Evolutionary conservation across 331 rosid genomes (phyloP), one percentile per base, ranked within the genome.

Genomic region (Acacia pycnantha): DNA sequence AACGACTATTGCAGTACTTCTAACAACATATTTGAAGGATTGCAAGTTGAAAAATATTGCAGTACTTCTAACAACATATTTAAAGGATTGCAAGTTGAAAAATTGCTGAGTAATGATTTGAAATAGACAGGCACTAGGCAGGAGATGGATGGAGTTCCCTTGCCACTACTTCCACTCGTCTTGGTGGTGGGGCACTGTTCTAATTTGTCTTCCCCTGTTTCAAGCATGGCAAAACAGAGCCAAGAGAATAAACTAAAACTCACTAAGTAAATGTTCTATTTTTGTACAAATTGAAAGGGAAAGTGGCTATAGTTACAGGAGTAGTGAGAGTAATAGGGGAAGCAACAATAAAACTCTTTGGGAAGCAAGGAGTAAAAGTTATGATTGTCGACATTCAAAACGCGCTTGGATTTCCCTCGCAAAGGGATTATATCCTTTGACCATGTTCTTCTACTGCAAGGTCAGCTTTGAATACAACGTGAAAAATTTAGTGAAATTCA

Each of bases 391-490:
- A 35, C 40, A 35, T 35, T 35, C 40, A 35, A 35, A 7, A 35
- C 40, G 1, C 40, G 40, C 40, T 35, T 35, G 40, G 40, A 35
- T 35, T 7, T 35, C 40, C 40, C 7, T 35, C 0, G 40, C 40
- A 35, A 7, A 35, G 40, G 40, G 40, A 35, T 35, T 35, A 5
- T 35, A 13, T 8, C 90, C 97, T 31, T 89, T 76, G 4, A 90
- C 89, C 0, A 64, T 90, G 41, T 95, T 74, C 37, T 76, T 90
- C 59, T 94, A 89, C 68, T 95, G 97, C 24, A 92, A 95, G 65
- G 97, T 93, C 8, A 87, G 93, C 68, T 56, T 26, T 2, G 98
- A 95, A 82, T 82, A 90, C 43, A 94, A 90, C 80, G 50, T 93
- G 48, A 89, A 91, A 40, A 87, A 82, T 8, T 59, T 90, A 6